phyloP scores from a whole-genome alignment of 176 grass and related monocot genomes.

The Poa pratensis region DNA sequence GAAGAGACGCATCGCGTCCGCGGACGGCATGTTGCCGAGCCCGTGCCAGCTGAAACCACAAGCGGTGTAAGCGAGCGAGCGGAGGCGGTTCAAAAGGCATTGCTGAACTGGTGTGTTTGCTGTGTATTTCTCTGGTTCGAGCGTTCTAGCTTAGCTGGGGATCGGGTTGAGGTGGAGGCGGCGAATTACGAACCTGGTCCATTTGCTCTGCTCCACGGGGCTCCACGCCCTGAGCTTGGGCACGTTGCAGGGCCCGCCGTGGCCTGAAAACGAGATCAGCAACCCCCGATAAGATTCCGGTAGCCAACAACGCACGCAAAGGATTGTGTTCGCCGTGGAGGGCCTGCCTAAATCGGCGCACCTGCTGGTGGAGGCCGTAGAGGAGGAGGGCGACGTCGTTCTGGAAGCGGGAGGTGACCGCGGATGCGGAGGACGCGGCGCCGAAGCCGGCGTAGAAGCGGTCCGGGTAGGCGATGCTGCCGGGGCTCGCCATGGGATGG shows the following conservation, averaged over 20 bases:
- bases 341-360: conserved; percentile 3
- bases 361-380: conserved; percentile 93
- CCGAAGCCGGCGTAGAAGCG: conserved; percentile 90
- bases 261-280: conserved; percentile 52
- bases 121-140: background rate
- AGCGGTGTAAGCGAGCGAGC: conserved; percentile 19
- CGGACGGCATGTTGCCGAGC: conserved; percentile 80
- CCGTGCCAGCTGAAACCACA: conserved; percentile 82
- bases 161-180: background rate
- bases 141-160: background rate
- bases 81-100: conserved; percentile 11
- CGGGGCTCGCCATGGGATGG: conserved; percentile 91
- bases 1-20: conserved; percentile 96
- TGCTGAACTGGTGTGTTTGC: conserved; percentile 14
- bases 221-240: conserved; percentile 87
- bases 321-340: too few species aligned
- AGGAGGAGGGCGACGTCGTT: conserved; percentile 91
- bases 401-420: conserved; percentile 70
- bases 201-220: conserved; percentile 94
- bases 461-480: conserved; percentile 88
- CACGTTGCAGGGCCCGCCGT: conserved; percentile 85
- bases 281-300: conserved; percentile 34
- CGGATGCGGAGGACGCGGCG: conserved; percentile 29
- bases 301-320: conserved; percentile 14
- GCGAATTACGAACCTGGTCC: conserved; percentile 70